Evolutionary conservation across 2,329 filamentous ascomycete species (phyloP), one percentile per base, ranked within the genome.

Genomic region (Verticillium klebahnii): DNA sequence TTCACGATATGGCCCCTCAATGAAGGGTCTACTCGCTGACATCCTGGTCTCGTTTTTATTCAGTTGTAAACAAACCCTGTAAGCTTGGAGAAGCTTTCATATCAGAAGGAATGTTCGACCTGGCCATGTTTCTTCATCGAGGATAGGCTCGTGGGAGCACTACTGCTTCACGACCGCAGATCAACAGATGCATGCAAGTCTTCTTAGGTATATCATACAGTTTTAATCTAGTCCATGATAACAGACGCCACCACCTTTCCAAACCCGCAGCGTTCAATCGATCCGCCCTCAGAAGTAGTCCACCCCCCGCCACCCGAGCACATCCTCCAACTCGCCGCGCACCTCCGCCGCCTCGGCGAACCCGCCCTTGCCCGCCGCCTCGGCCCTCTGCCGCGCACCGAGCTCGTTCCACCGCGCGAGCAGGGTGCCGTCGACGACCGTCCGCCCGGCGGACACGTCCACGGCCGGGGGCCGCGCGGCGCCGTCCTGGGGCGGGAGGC

Each of bases 361-460:
- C 0, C 92, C 93, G 2, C 91, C 89, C 66, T 92, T 85, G 0
- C 86, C 85, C 1, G 92, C 84, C 56, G 94, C 86, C 75, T 96
- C 93, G 7, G 81, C 82, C 67, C 89, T 80, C 66, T 89, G 85
- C 58, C 89, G 87, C 54, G 87, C 88, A 6, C 90, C 85, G 65
- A 96, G 74, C 75, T 95, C 92, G 50, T 85, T 82, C 86, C 92
- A 95, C 62, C 92, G 78, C 63, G 84, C 82, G 64, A 97, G 73
- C 50, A 97, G 70, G n/a, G 82, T 83, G 0, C 92, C 93, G 72
- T 97, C 93, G 4, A 97, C 83, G 59, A 96, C 84, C 2, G 85
- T 87, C 19, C 90, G 80, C 1, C 85, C 85, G 0, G 82, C 84
- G 67, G 77, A 84, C 61, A 80, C 81, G 58, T 88, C 85, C 1